These are phyloP conservation scores for Turnera subulata DNA, from an alignment of 345 rosid genomes.

Conservation along the genomic window DNA sequence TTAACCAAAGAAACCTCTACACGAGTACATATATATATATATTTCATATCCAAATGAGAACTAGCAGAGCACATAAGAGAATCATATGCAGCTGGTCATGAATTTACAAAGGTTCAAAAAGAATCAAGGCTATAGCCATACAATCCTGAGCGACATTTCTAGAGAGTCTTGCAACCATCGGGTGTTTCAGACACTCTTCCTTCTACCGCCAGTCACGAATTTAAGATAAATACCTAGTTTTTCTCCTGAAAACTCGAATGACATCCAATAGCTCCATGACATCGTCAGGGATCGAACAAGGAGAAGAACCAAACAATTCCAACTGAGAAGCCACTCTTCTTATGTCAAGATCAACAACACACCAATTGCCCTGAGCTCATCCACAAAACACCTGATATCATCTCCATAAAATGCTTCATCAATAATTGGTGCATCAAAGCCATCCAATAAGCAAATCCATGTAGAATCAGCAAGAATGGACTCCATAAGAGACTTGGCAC, in stretches of 20 bases:
- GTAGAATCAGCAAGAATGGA: neutral
- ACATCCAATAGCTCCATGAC: too few relatives aligned
- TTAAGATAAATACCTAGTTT: neutral
- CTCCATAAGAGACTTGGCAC: neutral
- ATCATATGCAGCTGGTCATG: too few relatives aligned
- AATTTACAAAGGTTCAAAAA: too few relatives aligned
- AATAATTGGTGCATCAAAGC: neutral
- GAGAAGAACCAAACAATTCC: neutral
- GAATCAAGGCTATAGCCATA: too few relatives aligned
- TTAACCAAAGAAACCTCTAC: too few relatives aligned
- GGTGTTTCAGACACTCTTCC: slow-evolving; percentile 3
- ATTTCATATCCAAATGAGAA: too few relatives aligned
- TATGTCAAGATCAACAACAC: slow-evolving; percentile 5
- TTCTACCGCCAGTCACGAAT: neutral
- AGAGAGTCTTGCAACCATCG: slow-evolving; percentile 3
- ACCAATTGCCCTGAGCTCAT: slow-evolving; percentile 7
- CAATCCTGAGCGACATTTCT: neutral
- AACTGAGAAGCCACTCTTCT: neutral
- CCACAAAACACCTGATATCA: neutral
- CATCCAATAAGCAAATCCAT: slow-evolving; percentile 3
- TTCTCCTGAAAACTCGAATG: neutral
- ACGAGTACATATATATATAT: too few relatives aligned
- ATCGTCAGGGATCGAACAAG: neutral
- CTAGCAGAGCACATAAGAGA: too few relatives aligned
- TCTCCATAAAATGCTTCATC: slow-evolving; percentile 10